These are phyloP conservation scores for Lathyrus oleraceus DNA, from an alignment of 306 rosid genomes.

Conservation along the genomic window DNA sequence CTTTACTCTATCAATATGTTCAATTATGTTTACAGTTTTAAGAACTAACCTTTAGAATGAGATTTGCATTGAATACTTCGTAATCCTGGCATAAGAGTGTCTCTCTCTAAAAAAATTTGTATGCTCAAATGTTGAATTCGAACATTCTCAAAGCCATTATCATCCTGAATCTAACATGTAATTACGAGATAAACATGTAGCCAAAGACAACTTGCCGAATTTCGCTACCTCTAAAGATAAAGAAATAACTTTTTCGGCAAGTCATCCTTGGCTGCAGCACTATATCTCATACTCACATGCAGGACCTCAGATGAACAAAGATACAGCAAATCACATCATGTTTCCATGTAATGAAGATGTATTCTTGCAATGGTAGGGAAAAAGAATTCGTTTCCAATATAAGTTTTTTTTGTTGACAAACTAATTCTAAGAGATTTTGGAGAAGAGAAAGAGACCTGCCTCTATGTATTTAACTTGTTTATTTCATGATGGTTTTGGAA, in stretches of 20 bases:
- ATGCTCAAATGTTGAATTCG: neutral
- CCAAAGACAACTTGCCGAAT: neutral
- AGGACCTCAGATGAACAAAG: conserved; percentile 38
- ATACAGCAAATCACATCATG: conserved; percentile 2
- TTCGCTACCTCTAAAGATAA: neutral
- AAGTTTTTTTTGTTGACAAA: neutral
- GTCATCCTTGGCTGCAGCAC: conserved; percentile 59
- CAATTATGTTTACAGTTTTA: too few species aligned
- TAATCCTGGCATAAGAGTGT: neutral
- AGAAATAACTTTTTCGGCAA: conserved; percentile 43
- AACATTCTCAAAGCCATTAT: neutral
- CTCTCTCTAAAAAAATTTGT: too few species aligned
- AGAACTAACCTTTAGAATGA: neutral
- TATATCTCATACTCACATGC: conserved; percentile 44
- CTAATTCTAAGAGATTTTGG: neutral
- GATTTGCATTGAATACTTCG: neutral
- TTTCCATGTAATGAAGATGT: conserved; percentile 21
- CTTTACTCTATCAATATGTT: too few species aligned
- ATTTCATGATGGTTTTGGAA: neutral
- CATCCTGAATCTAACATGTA: neutral
- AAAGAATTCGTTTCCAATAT: neutral
- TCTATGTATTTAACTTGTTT: conserved; percentile 5
- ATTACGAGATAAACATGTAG: neutral
- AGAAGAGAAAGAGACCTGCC: neutral
- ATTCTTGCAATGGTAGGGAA: neutral